Base-by-base conservation (phyloP, 352 stramenopile genomes). In the Globisporangium irregulare region DNA sequence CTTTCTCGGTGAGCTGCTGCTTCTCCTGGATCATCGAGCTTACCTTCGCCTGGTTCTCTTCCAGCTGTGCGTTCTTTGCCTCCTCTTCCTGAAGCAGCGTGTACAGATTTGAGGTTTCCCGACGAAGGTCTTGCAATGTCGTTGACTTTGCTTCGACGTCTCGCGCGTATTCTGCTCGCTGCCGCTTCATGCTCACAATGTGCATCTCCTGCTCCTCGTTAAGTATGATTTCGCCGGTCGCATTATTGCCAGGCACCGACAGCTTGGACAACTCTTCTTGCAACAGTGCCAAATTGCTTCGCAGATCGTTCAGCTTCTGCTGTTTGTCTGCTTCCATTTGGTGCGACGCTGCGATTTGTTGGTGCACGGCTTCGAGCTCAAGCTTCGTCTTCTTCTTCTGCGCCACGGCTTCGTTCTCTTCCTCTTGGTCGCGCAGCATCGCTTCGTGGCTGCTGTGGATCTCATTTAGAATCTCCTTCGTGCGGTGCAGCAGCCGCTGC, bases 361-460 rank as follows among this genome's bases (percentile, higher is more conserved):
- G 80, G 38, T 80, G 56, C 32, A 92, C 75, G 1, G 80, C 84
- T 32, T 94, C 82, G n/a, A 94, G 76, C 64, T 94, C 84, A 6
- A 90, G 41, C 55, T 82, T 87, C 59, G 76, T 71, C 64, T 86
- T 91, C 68, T 92, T 91, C 68, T 91, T 91, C 63, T 91, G 80
- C 18, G 75, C 65, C 18, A 85, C 69, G 29, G 78, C 81, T 67
- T 92, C 87, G 38, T 81, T 87, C 72, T 94, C 87, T 58, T 93
- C 85, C 56, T 93, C 84, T 55, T 92, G 80, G 67, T 94, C 87
- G 18, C 83, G 84, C 67, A 88, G 66, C 77, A 91, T 86, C 50
- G 80, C 82, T 54, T 91, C 83, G 61, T 92, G 84, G 60, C 80
- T 93, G 20, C 75, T 85, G 46, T 88, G 82, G 64, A 93, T 93